A percentile compares a stretch with the other conserved stretches of the same genome.
Conservation (phyloP, 2,329 filamentous ascomycete genomes). For the Xylariaceae sp. region DNA sequence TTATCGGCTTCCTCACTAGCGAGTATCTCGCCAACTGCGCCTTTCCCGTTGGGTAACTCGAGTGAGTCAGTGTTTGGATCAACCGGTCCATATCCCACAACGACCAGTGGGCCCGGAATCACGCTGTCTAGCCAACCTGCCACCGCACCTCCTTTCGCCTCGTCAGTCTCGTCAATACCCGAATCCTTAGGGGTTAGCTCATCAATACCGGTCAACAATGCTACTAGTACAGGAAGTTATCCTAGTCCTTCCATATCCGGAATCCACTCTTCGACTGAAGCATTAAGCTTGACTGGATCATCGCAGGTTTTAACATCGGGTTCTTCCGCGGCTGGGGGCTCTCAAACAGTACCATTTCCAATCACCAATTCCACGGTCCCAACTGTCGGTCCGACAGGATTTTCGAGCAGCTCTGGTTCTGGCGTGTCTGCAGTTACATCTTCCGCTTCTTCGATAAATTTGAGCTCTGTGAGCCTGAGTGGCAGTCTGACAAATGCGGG, state of each 20-base stretch:
- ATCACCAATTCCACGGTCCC: constrained; percentile 26
- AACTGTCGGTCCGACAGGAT: constrained; percentile 20
- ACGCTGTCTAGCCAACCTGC: neutral
- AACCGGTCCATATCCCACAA: constrained; percentile 8
- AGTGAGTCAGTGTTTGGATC: constrained; percentile 12
- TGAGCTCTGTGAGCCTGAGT: constrained; percentile 13
- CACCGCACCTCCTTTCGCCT: neutral
- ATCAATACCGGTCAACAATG: neutral
- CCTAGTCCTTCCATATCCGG: constrained; percentile 1
- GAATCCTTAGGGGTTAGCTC: constrained; percentile 3
- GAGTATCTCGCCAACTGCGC: constrained; percentile 3
- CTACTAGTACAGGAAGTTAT: neutral
- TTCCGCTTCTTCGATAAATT: neutral
- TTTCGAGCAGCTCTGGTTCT: constrained; percentile 6
- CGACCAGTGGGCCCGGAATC: constrained; percentile 8
- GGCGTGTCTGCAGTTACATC: constrained; percentile 1
- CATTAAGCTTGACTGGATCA: neutral
- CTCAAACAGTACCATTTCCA: constrained; percentile 27
- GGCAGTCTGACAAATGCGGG: constrained; percentile 10
- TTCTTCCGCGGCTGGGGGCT: constrained; percentile 9
- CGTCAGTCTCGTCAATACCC: neutral
- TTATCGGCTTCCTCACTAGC: neutral
- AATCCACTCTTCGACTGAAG: neutral
- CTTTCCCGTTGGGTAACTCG: constrained; percentile 23
- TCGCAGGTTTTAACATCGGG: neutral